Percentiles rank a stretch among this genome's conserved stretches.
These are phyloP conservation scores for Ambrosia trifida DNA, from an alignment of 129 eudicot species.

Conservation along the genomic window DNA sequence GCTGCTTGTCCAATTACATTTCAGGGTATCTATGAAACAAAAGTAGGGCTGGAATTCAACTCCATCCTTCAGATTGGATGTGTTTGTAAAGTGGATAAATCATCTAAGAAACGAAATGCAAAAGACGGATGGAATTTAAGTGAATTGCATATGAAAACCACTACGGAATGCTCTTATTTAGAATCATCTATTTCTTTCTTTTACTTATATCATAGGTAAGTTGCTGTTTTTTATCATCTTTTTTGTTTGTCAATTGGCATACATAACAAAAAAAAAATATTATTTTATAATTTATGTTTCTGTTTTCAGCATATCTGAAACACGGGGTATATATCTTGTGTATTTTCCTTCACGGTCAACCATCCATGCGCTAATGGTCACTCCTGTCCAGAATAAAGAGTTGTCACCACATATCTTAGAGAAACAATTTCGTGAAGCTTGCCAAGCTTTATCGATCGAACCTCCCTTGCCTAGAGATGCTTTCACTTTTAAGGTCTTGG, in stretches of 20 bases:
- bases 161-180: slow-evolving; percentile 93
- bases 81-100: slow-evolving; percentile 92
- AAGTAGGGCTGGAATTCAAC: slow-evolving; percentile 69
- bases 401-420: slow-evolving; percentile 63
- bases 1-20: slow-evolving; percentile 5
- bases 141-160: slow-evolving; percentile 93
- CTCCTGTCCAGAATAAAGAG: slow-evolving; percentile 76
- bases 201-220: slow-evolving; percentile 93
- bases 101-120: slow-evolving; percentile 68
- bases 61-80: slow-evolving; percentile 89
- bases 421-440: slow-evolving; percentile 82
- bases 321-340: slow-evolving; percentile 76
- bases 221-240: slow-evolving; percentile 7
- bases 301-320: slow-evolving; percentile 68
- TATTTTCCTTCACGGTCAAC: slow-evolving; percentile 76
- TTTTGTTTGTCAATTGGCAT: neutral
- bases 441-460: slow-evolving; percentile 64
- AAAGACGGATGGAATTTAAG: slow-evolving; percentile 78
- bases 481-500: slow-evolving; percentile 62
- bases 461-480: slow-evolving; percentile 52
- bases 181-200: slow-evolving; percentile 72
- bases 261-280: neutral
- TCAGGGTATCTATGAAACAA: slow-evolving; percentile 97
- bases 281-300: neutral
- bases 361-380: slow-evolving; percentile 69